These are phyloP conservation scores for Phytophthora foliorum DNA, from an alignment of 352 stramenopile species.

Conservation along the genomic window DNA sequence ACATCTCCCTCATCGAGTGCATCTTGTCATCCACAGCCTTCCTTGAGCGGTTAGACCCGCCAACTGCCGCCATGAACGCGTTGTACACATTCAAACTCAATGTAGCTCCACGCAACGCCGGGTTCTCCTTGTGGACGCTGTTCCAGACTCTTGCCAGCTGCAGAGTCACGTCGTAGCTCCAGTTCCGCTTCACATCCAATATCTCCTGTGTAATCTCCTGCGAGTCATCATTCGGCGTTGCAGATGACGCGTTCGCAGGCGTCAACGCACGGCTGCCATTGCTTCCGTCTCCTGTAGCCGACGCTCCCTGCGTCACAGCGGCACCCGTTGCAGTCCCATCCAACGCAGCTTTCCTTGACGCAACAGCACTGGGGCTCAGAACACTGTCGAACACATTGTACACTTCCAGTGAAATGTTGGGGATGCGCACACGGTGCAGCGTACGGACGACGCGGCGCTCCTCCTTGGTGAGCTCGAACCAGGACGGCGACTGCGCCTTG, in stretches of 20 bases:
- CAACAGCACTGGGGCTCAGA: constrained; percentile 40
- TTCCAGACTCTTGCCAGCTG: constrained; percentile 67
- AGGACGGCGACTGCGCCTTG: constrained; percentile 43
- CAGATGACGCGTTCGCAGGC: not conserved
- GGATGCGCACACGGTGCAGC: constrained; percentile 63
- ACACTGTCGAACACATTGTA: constrained; percentile 68
- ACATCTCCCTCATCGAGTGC: constrained; percentile 85
- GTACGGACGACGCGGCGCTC: constrained; percentile 60
- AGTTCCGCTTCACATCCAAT: constrained; percentile 62
- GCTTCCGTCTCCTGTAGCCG: constrained; percentile 2
- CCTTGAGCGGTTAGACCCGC: constrained; percentile 57
- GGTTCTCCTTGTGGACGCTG: constrained; percentile 39
- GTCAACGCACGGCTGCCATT: not conserved
- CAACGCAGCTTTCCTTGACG: constrained; percentile 12
- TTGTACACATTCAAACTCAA: constrained; percentile 67
- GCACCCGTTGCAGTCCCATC: not conserved
- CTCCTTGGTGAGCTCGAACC: constrained; percentile 70
- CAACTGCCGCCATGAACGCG: constrained; percentile 56
- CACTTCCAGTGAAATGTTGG: constrained; percentile 67
- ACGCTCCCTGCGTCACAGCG: constrained; percentile 3
- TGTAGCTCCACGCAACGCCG: constrained; percentile 45
- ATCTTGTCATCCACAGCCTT: constrained; percentile 82
- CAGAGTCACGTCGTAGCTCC: constrained; percentile 70
- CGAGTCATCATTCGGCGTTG: constrained; percentile 17
- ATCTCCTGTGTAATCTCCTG: constrained; percentile 36